These are phyloP conservation scores for Tolypocladium ovalisporum DNA, from an alignment of 2,329 filamentous ascomycete genomes.

Conservation along the genomic window DNA sequence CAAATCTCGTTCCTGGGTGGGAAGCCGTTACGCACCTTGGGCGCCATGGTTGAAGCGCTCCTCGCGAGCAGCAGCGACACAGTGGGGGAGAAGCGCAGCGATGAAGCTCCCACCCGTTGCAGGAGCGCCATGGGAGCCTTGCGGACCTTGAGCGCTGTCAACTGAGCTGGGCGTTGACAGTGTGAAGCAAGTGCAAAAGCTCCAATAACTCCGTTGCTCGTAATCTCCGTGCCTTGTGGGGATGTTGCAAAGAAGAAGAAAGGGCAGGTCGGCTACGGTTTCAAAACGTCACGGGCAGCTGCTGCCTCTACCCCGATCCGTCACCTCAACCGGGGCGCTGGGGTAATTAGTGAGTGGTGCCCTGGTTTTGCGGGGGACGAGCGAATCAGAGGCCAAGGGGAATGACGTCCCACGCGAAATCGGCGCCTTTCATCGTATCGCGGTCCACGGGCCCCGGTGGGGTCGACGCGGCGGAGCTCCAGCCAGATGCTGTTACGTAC, in stretches of 20 bases:
- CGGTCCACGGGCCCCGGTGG: constrained; percentile 2
- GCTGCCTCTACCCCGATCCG: background rate
- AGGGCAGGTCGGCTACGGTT: background rate
- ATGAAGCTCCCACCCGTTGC: constrained; percentile 17
- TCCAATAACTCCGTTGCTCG: background rate
- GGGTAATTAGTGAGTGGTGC: background rate
- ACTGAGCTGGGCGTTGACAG: background rate
- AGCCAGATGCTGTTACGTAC: constrained; percentile 2
- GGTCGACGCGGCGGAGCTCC: background rate
- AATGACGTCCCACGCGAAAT: background rate
- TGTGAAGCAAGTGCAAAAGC: background rate
- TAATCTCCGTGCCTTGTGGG: background rate
- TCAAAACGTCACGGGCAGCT: background rate
- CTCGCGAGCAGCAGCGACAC: constrained; percentile 18
- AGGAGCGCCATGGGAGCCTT: constrained; percentile 17
- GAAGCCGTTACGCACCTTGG: constrained; percentile 22
- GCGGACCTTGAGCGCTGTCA: background rate
- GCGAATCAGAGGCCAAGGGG: background rate
- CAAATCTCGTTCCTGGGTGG: background rate
- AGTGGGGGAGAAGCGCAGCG: constrained; percentile 18
- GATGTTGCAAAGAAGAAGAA: background rate
- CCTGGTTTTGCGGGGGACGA: background rate
- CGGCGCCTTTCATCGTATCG: background rate
- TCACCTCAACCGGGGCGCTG: background rate
- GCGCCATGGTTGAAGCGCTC: constrained; percentile 36